Evolutionary conservation across 2,329 filamentous ascomycete genomes (phyloP), one percentile per base, ranked within the genome.

Genomic region (Pseudocercospora musae): DNA sequence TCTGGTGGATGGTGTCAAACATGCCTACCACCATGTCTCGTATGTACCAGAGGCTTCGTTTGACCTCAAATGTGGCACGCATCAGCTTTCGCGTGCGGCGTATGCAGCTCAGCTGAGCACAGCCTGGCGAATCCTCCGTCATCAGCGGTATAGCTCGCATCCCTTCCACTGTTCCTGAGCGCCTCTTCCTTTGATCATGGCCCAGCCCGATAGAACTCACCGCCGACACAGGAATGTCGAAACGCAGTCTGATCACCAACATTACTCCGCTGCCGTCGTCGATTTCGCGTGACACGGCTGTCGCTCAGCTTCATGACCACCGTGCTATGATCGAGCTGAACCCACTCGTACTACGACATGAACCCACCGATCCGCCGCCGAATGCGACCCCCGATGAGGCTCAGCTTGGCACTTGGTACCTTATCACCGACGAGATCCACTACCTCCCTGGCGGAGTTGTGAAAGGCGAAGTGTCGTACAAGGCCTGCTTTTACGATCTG

Each of bases 281-380:
- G 68, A 84, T 95, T 67, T 81, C 86, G 53, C 85, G 91, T 59
- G 82, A 89, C 68, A 83, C 85, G n/a, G 90, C 91, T 46, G 75
- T 96, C 66, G 82, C 85, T 58, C 90, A 91, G 68, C 86, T 96
- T 31, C 90, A 92, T 75, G 84, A 89, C 75, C 91, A 96, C 77
- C 75, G 83, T 55, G 87, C 87, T 69, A 96, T 96, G 88, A 96
- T 96, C 71, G 89, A 94, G 73, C 81, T 96, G 61, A 96, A 96
- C 75, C 92, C 92, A 1, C 82, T 96, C 53, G 89, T 96, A 59
- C 86, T 89, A 65, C 87, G 89, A 64, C 85, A 90, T 61, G 84
- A 87, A 68, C 82, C 81, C 31, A 91, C 91, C 76, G 82, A 84
- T 52, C 82, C 90, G 1, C 91, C 91, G 0, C 72, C 82, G 23